phyloP scores from a whole-genome alignment of 2,329 filamentous ascomycete genomes.

The Calonectria ilicicola region DNA sequence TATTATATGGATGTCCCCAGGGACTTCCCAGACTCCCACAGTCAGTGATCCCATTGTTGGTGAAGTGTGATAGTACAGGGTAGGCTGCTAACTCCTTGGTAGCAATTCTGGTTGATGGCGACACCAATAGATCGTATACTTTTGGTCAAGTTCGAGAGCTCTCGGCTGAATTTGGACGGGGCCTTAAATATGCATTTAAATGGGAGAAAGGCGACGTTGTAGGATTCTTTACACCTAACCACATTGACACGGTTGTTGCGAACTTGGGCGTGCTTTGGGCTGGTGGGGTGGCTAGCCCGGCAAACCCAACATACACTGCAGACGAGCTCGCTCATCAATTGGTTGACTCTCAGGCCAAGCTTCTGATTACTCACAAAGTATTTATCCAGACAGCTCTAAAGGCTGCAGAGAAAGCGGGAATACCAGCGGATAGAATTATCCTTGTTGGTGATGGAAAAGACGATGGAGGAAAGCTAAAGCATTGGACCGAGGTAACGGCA shows the following conservation, averaged over 20 bases:
- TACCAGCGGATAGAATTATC: conserved; percentile 79
- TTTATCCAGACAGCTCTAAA: conserved; percentile 73
- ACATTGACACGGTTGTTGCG: conserved; percentile 82
- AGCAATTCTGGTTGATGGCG: conserved; percentile 85
- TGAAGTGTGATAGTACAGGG: background rate
- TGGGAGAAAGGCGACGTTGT: conserved; percentile 90
- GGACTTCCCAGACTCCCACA: conserved; percentile 80
- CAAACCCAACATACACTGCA: conserved; percentile 87
- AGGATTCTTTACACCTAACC: conserved; percentile 86
- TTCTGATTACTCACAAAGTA: conserved; percentile 78
- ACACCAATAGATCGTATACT: conserved; percentile 77
- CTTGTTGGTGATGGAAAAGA: conserved; percentile 79
- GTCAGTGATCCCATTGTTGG: conserved; percentile 56
- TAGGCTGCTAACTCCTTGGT: conserved; percentile 10
- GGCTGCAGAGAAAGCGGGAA: conserved; percentile 77
- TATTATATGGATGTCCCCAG: conserved; percentile 78
- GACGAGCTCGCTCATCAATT: conserved; percentile 89
- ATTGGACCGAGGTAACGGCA: conserved; percentile 77
- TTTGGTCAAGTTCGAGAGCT: conserved; percentile 74
- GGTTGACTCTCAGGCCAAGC: conserved; percentile 80
- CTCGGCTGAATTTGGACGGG: conserved; percentile 83
- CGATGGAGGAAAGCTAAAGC: conserved; percentile 68
- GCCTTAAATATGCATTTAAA: conserved; percentile 77
- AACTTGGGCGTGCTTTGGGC: conserved; percentile 87
- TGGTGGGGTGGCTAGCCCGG: conserved; percentile 84